These are phyloP conservation scores for Phoma herbarum DNA, from an alignment of 2,329 filamentous ascomycete genomes.

Conservation along the genomic window DNA sequence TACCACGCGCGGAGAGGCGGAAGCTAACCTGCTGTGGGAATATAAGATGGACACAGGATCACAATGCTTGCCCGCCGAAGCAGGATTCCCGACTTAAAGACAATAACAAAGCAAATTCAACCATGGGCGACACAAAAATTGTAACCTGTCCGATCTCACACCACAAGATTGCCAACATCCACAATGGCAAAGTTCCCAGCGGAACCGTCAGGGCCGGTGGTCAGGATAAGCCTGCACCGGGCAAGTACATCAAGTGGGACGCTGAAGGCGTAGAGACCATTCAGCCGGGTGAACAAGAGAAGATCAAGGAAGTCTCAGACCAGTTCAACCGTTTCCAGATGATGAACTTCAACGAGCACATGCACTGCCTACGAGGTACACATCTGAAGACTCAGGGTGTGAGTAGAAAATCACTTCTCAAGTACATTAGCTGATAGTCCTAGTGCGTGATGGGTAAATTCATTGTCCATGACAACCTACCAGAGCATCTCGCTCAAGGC, in stretches of 20 bases:
- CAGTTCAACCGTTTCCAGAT: constrained; percentile 58
- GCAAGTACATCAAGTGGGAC: constrained; percentile 55
- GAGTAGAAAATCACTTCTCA: neutral
- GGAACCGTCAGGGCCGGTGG: constrained; percentile 38
- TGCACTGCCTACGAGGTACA: constrained; percentile 48
- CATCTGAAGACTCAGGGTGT: constrained; percentile 60
- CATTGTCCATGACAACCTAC: constrained; percentile 54
- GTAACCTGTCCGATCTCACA: constrained; percentile 33
- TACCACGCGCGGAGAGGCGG: constrained; percentile 9
- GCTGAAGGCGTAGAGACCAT: constrained; percentile 53
- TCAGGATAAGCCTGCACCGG: constrained; percentile 35
- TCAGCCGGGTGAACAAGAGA: constrained; percentile 52
- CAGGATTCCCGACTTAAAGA: neutral
- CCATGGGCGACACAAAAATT: constrained; percentile 19
- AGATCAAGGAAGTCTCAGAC: constrained; percentile 57
- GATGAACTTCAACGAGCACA: constrained; percentile 55
- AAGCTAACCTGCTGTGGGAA: constrained; percentile 10
- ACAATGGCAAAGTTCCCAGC: constrained; percentile 37
- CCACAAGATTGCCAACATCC: constrained; percentile 39
- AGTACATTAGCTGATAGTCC: neutral
- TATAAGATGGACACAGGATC: constrained; percentile 8
- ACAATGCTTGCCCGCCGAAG: neutral
- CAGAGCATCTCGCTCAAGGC: constrained; percentile 53
- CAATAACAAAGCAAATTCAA: neutral
- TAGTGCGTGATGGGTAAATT: constrained; percentile 57